Base-by-base conservation (phyloP, 768 basidiomycete genomes). In the Amanita pallidorosea region DNA sequence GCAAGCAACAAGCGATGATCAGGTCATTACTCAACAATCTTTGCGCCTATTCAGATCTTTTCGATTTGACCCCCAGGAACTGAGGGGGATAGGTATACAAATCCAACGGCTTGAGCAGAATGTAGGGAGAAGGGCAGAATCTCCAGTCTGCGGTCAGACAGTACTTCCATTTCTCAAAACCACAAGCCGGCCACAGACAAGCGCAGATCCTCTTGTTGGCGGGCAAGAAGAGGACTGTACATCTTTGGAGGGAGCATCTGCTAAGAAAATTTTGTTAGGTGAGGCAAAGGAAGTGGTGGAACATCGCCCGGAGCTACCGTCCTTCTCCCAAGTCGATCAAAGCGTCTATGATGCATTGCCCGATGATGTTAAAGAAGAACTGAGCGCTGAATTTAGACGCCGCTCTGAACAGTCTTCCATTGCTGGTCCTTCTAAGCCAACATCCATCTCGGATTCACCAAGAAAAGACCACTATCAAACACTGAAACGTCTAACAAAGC, bases 71-170 rank as follows among this genome's bases (percentile, higher is more conserved):
- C 81, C 92, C 0, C 78, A 71, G 53, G 95, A 97, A 55, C 68
- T 98, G n/a, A 76, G 95, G 18, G 95, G 95, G 1, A 78, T 98
- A 51, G 92, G 89, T 0, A 84, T 98, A 7, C 91, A 94, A 58
- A 79, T 97, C 11, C 83, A 86, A 59, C 97, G 93, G 62, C 73
- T 98, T 4, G 91, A 96, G 65, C 69, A 73, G 20, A 58, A 56
- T 12, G 58, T 62, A 8, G 25, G 25, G 25, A 69, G 11, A 51
- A 25, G 17, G 38, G 11, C 41, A 20, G 42, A 41, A 29, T 6
- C 43, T 44, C 13, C 33, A 15, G 31, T 72, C 13, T 56, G 65
- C 4, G 83, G 80, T 1, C 91, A 92, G 60, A 74, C 68, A 2
- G 69, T 70, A 11, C 64, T 92, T 25, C 69, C 75, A 0, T 94